Conservation (phyloP, 176 grass and related monocot genomes). For the Avena sativa region DNA sequence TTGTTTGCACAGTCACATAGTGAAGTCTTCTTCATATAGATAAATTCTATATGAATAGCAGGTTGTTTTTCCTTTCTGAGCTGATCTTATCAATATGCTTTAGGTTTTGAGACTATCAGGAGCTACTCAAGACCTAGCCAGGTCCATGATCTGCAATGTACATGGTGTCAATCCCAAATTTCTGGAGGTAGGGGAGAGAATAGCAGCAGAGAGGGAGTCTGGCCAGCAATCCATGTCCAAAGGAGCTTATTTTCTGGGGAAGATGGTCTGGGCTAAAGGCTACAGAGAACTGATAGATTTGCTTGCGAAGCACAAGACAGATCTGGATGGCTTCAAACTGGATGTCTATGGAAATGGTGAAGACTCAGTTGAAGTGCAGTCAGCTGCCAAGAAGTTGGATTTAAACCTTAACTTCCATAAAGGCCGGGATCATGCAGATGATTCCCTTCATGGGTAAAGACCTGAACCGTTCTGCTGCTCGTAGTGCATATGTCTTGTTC, state of each 20-base stretch:
- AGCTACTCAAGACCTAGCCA: conserved; percentile 92
- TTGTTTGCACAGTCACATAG: background rate
- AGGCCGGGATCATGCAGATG: conserved; percentile 91
- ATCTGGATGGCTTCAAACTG: conserved; percentile 81
- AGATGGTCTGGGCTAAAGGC: conserved; percentile 99
- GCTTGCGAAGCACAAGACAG: conserved; percentile 70
- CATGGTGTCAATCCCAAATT: conserved; percentile 96
- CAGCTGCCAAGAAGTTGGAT: conserved; percentile 70
- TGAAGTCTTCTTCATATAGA: background rate
- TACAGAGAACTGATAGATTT: conserved; percentile 92
- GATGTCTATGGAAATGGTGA: conserved; percentile 90
- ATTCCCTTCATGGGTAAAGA: conserved; percentile 87
- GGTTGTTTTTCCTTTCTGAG: background rate
- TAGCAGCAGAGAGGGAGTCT: conserved; percentile 59
- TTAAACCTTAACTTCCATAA: conserved; percentile 91
- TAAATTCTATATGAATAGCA: background rate
- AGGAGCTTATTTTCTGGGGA: conserved; percentile 96
- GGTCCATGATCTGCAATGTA: conserved; percentile 91
- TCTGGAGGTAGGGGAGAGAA: conserved; percentile 78
- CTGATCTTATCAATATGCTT: conserved; percentile 34
- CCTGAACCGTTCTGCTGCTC: background rate
- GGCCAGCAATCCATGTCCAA: conserved; percentile 72
- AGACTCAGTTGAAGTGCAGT: conserved; percentile 85
- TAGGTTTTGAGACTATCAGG: conserved; percentile 87
- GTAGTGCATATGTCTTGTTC: background rate